A percentile compares a stretch with the other conserved stretches of the same genome.
Conservation (phyloP, 2,329 filamentous ascomycete genomes). For the Blastomyces parvus region DNA sequence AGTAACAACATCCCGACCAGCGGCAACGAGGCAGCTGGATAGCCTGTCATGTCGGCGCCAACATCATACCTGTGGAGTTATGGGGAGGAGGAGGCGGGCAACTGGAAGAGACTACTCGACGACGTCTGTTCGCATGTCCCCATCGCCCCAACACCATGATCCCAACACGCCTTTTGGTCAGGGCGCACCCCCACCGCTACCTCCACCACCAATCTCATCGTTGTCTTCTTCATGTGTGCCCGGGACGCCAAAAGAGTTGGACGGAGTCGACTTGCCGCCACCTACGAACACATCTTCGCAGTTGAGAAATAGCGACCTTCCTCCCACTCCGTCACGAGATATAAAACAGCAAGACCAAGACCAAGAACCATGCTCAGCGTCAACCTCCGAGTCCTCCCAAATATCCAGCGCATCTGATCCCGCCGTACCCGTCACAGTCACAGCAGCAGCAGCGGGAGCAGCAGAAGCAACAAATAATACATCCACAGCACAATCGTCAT, state of each 20-base stretch:
- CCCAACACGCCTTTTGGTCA: background rate
- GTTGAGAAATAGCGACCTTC: background rate
- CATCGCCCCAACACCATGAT: background rate
- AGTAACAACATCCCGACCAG: background rate
- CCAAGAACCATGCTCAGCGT: background rate
- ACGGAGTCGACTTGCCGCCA: background rate
- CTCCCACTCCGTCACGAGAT: background rate
- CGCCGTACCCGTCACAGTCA: background rate
- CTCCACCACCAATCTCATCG: background rate
- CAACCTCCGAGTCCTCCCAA: background rate
- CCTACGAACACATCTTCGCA: background rate
- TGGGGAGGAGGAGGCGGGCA: background rate
- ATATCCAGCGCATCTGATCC: background rate
- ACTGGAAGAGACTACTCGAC: background rate
- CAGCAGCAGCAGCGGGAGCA: background rate
- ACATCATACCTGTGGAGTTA: background rate
- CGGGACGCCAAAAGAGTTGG: background rate
- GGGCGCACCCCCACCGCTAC: background rate
- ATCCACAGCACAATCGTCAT: conserved; percentile 15
- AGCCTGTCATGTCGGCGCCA: background rate
- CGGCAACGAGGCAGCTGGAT: background rate
- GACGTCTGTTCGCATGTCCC: background rate
- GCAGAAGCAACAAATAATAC: conserved; percentile 4
- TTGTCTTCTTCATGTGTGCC: background rate
- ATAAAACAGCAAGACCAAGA: background rate